Percentiles rank a stretch among this genome's conserved stretches.
Evolutionary conservation across 208 protist genomes (phyloP).

Genomic region (Wallacemonas sp.): DNA sequence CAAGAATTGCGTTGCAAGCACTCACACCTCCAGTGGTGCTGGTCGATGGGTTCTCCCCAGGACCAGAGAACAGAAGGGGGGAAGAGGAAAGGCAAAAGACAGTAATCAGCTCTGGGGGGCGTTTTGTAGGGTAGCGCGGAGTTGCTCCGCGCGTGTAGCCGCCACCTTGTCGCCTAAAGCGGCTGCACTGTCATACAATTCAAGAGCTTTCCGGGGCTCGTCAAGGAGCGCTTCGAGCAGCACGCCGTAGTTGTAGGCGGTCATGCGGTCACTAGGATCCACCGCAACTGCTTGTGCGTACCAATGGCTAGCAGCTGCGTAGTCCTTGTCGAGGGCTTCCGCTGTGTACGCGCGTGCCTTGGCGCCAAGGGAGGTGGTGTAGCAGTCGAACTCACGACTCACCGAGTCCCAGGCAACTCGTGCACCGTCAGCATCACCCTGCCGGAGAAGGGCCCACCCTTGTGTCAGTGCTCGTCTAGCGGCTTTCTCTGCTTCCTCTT

Average conservation of each 20-base stretch:
- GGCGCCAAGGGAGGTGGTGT: conserved; percentile 44
- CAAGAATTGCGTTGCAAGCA: no score
- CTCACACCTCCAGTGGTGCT: no score
- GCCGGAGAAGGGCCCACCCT: conserved; percentile 56
- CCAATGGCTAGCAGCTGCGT: conserved; percentile 43
- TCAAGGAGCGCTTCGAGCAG: conserved; percentile 68
- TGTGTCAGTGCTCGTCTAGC: conserved; percentile 36
- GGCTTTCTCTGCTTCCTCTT: background rate
- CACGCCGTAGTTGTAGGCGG: conserved; percentile 83
- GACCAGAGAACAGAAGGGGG: no score
- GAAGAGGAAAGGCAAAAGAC: conserved; percentile 1
- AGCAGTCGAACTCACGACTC: conserved; percentile 14
- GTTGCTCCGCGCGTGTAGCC: conserved; percentile 44
- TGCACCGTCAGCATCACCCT: conserved; percentile 50
- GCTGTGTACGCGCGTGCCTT: conserved; percentile 65
- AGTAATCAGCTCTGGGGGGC: background rate
- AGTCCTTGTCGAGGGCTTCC: conserved; percentile 76
- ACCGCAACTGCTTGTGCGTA: conserved; percentile 55
- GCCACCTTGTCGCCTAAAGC: conserved; percentile 53
- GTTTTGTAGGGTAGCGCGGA: conserved; percentile 22
- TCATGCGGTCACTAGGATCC: conserved; percentile 70
- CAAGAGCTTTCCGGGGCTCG: conserved; percentile 36
- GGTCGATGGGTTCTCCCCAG: no score
- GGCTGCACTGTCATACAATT: conserved; percentile 51
- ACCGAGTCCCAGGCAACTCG: conserved; percentile 49